Evolutionary conservation across 768 basidiomycete genomes (phyloP), one percentile per base, ranked within the genome.

Genomic region (Amanita polypyramis): DNA sequence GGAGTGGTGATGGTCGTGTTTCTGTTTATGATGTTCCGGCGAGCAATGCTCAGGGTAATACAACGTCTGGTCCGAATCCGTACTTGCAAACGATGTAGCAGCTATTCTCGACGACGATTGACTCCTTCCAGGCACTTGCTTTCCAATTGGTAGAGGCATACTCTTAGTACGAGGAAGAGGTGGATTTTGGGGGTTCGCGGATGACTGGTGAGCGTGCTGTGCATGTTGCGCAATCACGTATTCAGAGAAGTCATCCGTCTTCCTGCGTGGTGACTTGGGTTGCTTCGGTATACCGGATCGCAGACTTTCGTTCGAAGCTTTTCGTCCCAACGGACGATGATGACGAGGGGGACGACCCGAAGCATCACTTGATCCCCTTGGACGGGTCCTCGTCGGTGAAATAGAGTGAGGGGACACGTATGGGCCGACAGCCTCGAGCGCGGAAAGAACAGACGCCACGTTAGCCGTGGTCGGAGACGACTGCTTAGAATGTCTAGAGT

Each of bases 91-190:
- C 29, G 59, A 56, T 14, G 56, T 57, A 11, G 56, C 38, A 6
- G 58, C 56, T 15, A 43, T 55, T 11, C 56, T 50, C 25, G 53
- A 53, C 15, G 54, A 56, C 21, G 50, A 51, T 29, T 48, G 46
- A 32, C 49, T 39, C 39, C 47, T 40, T 8, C 38, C 47, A 14
- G 37, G 30, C 7, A 37, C 15, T 5, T 19, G 46, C 20, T 39
- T 45, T n/a, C 46, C 46, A 17, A 39, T 49, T 33, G 47, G 47
- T 25, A 46, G 23, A 2, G 76, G 74, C 69, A 76, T 76, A 46
- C 78, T 76, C 65, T 78, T 76, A 56, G 65, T 69, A 29, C 75
- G 70, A 8, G 70, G 62, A 14, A 70, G 46, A 12, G 46, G 49
- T 1, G 54, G 30, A 20, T 47, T 38, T n/a, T 38, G 29, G 23